Evolutionary conservation across 1,284 basidiomycete genomes (phyloP), one percentile per base, ranked within the genome.

Genomic region (Rhodotorula sp.): DNA sequence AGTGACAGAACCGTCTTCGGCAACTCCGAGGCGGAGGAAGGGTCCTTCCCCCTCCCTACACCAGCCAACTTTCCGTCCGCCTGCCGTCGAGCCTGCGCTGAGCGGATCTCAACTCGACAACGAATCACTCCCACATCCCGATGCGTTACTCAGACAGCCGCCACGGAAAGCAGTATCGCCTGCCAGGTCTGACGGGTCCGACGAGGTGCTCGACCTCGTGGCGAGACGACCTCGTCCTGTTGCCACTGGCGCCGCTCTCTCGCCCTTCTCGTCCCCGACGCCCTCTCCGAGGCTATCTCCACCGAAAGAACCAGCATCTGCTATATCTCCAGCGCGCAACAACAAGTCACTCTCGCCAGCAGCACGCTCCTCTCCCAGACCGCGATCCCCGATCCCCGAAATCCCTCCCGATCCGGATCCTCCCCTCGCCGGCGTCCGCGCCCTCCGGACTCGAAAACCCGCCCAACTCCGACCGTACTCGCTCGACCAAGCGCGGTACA

Each of bases 401-500:
- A 54, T 61, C 0, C 65, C 63, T n/a, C 68, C 66, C 3, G 56
- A 64, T 3, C 62, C 66, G 8, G 61, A 69, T 15, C 64, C 68
- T 3, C 60, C 43, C 23, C 60, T 28, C 10, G 54, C 59, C 14
- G 50, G 45, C 19, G 67, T 67, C 5, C 75, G 70, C 38, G 50
- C 72, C n/a, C 38, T 82, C 43, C 79, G 81, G 19, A 67, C 71
- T 5, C 78, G 82, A 3, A 82, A 81, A 1, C 74, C 78, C 1
- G 76, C 77, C 7, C 82, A 83, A 67, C 78, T 82, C 55, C 79
- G 80, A 23, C 82, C 82, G 0, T 83, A 81, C 65, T 80, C 81
- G 3, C 70, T 78, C 61, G 82, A 83, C 66, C 79, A 79, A 26
- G 68, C 77, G 19, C 70, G 67, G 47, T 83, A 83, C 75, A 78